These are phyloP conservation scores for Rhodotorula glutinis DNA, from an alignment of 1,284 basidiomycete species.

Conservation along the genomic window DNA sequence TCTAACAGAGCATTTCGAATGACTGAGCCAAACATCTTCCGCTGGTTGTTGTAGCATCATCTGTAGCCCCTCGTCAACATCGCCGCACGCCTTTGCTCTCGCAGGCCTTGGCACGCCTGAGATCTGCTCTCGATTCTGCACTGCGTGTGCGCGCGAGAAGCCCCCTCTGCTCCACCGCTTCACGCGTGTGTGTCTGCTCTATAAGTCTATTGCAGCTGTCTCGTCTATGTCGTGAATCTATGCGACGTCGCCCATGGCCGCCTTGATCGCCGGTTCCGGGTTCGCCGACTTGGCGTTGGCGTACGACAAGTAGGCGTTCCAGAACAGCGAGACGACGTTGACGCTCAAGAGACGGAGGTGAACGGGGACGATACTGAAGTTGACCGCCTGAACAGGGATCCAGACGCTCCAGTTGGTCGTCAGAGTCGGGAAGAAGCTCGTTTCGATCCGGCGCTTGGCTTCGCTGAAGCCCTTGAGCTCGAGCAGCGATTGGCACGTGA, in stretches of 20 bases:
- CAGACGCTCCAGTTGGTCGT: constrained; percentile 52
- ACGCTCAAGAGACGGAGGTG: constrained; percentile 75
- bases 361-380: constrained; percentile 72
- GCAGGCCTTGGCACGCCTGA: no score
- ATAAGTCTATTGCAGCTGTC: neutral
- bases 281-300: constrained; percentile 27
- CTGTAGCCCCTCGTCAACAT: neutral
- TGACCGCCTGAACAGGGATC: constrained; percentile 52
- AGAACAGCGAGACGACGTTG: constrained; percentile 71
- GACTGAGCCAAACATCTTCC: neutral
- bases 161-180: no score
- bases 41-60: constrained; percentile 2
- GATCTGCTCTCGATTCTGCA: no score
- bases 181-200: no score
- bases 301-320: constrained; percentile 36
- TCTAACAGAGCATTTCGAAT: neutral
- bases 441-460: constrained; percentile 57
- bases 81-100: no score
- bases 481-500: constrained; percentile 66
- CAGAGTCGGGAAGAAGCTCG: constrained; percentile 60
- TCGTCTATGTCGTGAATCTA: neutral
- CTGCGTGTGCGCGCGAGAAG: no score
- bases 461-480: constrained; percentile 64
- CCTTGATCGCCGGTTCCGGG: constrained; percentile 18
- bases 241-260: constrained; percentile 14